phyloP scores from a whole-genome alignment of 2,329 filamentous ascomycete species.

The Colletotrichum tabaci region DNA sequence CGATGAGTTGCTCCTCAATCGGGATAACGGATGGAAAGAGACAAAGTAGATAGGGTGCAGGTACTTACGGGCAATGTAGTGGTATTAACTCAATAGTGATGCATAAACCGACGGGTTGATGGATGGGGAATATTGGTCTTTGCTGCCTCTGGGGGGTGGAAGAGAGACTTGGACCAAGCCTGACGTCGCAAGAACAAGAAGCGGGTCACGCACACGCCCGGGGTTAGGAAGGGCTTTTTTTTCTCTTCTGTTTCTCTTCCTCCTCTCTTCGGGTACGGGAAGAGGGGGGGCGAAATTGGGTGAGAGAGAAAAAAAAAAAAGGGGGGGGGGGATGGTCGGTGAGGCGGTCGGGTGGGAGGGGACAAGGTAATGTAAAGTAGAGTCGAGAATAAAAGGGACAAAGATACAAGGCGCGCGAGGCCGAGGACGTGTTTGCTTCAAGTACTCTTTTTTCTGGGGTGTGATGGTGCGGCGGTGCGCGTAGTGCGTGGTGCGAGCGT shows the following conservation, averaged over 20 bases:
- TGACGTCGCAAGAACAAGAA: constrained; percentile 42
- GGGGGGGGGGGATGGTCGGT: constrained; percentile 9
- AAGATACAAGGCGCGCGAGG: constrained; percentile 43
- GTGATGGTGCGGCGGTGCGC: constrained; percentile 9
- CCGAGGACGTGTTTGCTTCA: constrained; percentile 43
- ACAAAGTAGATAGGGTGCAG: constrained; percentile 43
- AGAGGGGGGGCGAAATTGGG: not conserved
- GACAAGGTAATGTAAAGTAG: constrained; percentile 8
- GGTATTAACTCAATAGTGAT: constrained; percentile 46
- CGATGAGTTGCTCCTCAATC: constrained; percentile 26
- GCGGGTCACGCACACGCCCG: constrained; percentile 42
- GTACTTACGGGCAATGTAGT: constrained; percentile 55
- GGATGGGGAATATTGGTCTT: constrained; percentile 42
- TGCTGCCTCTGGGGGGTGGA: constrained; percentile 34
- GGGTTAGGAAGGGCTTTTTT: constrained; percentile 25
- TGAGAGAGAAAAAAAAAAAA: not conserved
- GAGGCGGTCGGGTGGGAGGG: constrained; percentile 4
- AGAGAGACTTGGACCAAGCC: constrained; percentile 39
- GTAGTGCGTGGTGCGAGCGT: not conserved
- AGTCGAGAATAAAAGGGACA: constrained; percentile 39
- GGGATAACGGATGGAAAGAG: constrained; percentile 38
- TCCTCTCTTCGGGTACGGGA: constrained; percentile 5
- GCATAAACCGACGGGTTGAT: constrained; percentile 43
- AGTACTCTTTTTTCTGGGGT: constrained; percentile 40
- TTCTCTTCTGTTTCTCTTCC: not conserved